Evolutionary conservation across 768 basidiomycete genomes (phyloP), one percentile per base, ranked within the genome.

Genomic region (Tylopilus sp.): DNA sequence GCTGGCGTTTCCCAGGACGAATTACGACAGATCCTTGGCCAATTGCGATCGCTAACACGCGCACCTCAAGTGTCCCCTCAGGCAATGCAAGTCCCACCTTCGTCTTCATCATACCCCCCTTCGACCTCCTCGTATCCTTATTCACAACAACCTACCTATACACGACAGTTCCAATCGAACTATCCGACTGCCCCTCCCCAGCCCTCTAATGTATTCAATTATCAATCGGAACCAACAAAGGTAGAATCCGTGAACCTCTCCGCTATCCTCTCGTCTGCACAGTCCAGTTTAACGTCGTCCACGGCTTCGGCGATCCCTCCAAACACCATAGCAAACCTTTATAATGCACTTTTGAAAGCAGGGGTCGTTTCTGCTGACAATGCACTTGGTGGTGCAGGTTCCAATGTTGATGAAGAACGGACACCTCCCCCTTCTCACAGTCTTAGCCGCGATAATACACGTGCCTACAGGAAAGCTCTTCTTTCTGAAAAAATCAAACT

Each of bases 1-100:
- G 79, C 81, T 11, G 88, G 88, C 7, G 88, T 93, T 28, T 88
- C 87, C 3, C 86, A 88, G 68, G 80, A 81, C 28, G 89, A 93
- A 61, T 73, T 93, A 30, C 78, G 78, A 35, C 88, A 90, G 61
- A 92, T 93, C 47, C 74, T 90, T 2, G 62, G 71, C 25, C 88
- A 90, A 62, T 66, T 93, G 13, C 84, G 88, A 35, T 73, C 78
- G 40, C 69, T 90, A 18, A 76, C 79, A 13, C 79, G 82, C 48
- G 67, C 71, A 28, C 40, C 61, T 6, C 64, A 63, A 51, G 62
- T 73, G 22, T 65, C 69, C 20, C 69, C 40, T 15, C 70, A 78
- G n/a, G 36, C 52, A 17, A 18, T 35, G 25, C 65, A 72, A 2
- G 61, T 72, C 4, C 63, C 74, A 8, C 40, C 61, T 11, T 59